Conservation (phyloP, 2,329 filamentous ascomycete species). For the Fusarium papillatum region DNA sequence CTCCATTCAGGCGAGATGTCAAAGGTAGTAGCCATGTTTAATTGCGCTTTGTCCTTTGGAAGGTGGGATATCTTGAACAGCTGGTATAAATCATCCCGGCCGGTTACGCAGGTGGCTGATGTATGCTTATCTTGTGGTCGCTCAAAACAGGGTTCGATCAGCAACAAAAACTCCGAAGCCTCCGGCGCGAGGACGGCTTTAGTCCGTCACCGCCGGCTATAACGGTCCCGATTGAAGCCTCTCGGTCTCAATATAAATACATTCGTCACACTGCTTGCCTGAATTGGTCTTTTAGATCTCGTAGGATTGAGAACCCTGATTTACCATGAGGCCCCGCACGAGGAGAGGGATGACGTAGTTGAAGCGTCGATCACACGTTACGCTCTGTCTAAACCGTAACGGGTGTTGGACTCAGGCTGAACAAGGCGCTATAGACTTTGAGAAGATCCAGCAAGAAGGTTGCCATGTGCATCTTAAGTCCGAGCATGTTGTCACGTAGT, state of each 20-base stretch:
- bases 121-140: neutral
- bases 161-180: neutral
- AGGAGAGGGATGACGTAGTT: neutral
- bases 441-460: neutral
- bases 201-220: neutral
- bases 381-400: neutral
- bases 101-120: neutral
- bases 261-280: neutral
- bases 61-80: neutral
- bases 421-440: neutral
- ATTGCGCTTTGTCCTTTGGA: neutral
- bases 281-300: neutral
- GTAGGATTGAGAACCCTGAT: neutral
- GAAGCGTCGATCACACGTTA: neutral
- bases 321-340: no score
- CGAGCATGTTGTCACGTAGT: neutral
- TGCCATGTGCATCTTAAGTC: neutral
- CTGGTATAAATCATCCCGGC: neutral
- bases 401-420: neutral
- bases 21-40: neutral
- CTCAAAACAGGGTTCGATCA: neutral
- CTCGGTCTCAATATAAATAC: neutral
- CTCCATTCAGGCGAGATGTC: constrained; percentile 3
- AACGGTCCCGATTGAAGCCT: neutral
- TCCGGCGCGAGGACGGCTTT: neutral